A percentile compares a stretch with the other conserved stretches of the same genome.
Evolutionary conservation across 2,329 filamentous ascomycete species (phyloP).

Genomic region (Colletotrichum melonis): DNA sequence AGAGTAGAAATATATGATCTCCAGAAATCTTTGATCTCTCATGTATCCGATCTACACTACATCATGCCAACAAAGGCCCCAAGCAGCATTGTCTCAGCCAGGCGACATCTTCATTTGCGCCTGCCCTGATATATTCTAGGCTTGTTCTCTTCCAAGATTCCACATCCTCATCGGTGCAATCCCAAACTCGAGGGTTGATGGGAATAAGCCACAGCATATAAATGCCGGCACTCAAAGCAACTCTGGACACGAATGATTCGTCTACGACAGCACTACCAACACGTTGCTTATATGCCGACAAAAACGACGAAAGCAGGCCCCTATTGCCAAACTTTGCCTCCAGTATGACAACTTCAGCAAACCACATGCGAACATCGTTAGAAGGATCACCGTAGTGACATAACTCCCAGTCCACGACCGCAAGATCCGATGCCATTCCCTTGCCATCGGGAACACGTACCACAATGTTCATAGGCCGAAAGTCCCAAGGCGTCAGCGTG

Average conservation of each 20-base stretch:
- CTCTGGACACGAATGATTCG: background rate
- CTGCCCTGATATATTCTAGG: background rate
- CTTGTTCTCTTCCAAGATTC: background rate
- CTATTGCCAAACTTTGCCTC: background rate
- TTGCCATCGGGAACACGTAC: background rate
- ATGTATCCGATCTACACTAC: background rate
- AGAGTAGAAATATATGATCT: background rate
- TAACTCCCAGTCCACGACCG: slow-evolving; percentile 3
- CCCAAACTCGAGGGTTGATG: background rate
- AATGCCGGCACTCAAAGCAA: background rate
- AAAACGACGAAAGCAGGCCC: background rate
- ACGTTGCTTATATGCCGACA: background rate
- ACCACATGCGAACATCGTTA: slow-evolving; percentile 3
- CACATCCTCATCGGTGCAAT: background rate
- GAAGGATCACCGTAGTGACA: background rate
- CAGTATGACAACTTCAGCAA: background rate
- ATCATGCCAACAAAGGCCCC: background rate
- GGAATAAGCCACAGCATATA: background rate
- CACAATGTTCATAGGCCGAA: background rate
- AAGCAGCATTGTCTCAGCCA: background rate
- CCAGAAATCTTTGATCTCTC: background rate
- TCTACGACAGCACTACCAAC: background rate
- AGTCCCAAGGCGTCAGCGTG: slow-evolving; percentile 5
- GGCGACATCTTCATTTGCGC: background rate
- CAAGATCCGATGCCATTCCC: background rate